Conservation (phyloP, 768 basidiomycete genomes). For the Kondoa subrosea region DNA sequence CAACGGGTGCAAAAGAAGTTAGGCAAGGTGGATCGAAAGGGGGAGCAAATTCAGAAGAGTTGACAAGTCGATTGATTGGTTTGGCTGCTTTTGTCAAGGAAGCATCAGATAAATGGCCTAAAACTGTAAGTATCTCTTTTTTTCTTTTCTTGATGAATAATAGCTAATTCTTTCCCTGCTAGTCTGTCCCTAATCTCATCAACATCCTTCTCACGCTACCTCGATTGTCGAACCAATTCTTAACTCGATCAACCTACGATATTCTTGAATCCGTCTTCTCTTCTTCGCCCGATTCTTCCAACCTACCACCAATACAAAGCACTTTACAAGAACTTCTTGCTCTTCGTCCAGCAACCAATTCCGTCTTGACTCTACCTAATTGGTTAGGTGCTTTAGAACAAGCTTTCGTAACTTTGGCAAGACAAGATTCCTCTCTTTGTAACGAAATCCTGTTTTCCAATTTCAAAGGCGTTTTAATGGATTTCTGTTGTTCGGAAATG, state of each 20-base stretch:
- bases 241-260: conserved; percentile 73
- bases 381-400: conserved; percentile 66
- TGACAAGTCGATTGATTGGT: conserved; percentile 55
- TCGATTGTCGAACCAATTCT: conserved; percentile 68
- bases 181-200: conserved; percentile 59
- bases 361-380: conserved; percentile 43
- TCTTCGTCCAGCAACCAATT: conserved; percentile 43
- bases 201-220: conserved; percentile 61
- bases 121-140: conserved; percentile 42
- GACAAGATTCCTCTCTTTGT: conserved; percentile 16
- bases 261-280: conserved; percentile 65
- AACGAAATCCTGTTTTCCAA: conserved; percentile 4
- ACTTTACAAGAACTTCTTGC: conserved; percentile 53
- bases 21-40: conserved; percentile 40
- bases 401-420: conserved; percentile 49
- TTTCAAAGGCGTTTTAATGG: neutral
- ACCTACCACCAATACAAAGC: conserved; percentile 33
- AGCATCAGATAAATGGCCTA: conserved; percentile 38
- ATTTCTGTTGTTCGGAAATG: neutral
- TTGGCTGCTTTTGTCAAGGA: conserved; percentile 40
- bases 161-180: conserved; percentile 1
- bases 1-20: conserved; percentile 48
- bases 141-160: neutral
- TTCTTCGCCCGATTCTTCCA: conserved; percentile 27
- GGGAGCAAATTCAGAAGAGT: conserved; percentile 44